Percentiles rank a stretch among this genome's conserved stretches.
phyloP scores from a whole-genome alignment of 371 early-diverging fungal genomes.

The Rhizomucor miehei region DNA sequence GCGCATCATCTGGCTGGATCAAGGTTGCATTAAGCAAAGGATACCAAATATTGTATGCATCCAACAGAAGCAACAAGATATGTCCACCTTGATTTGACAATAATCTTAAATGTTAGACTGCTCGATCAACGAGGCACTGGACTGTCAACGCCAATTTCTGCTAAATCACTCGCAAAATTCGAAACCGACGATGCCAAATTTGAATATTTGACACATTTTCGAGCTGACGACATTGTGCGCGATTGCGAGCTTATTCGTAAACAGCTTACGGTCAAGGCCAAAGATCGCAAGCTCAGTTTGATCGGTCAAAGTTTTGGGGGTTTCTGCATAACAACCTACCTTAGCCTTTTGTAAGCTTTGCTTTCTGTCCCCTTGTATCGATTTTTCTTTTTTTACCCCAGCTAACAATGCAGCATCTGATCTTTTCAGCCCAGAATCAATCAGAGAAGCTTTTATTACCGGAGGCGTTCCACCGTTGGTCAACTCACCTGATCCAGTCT shows the following conservation, averaged over 20 bases:
- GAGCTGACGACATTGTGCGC: slow-evolving; percentile 71
- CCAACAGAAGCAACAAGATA: neutral
- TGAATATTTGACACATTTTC: slow-evolving; percentile 63
- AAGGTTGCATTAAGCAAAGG: slow-evolving; percentile 60
- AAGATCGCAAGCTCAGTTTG: slow-evolving; percentile 37
- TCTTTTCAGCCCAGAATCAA: slow-evolving; percentile 52
- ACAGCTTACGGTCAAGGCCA: slow-evolving; percentile 32
- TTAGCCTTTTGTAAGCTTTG: slow-evolving; percentile 66
- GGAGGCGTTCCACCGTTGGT: slow-evolving; percentile 75
- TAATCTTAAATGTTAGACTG: slow-evolving; percentile 12
- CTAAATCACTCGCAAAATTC: slow-evolving; percentile 44
- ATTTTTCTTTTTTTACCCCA: too few relatives aligned
- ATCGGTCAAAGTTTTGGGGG: slow-evolving; percentile 78
- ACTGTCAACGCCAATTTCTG: slow-evolving; percentile 59
- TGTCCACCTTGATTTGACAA: too few relatives aligned
- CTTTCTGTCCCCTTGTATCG: too few relatives aligned
- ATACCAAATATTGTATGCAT: slow-evolving; percentile 54
- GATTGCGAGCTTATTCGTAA: slow-evolving; percentile 70
- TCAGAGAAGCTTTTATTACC: slow-evolving; percentile 66
- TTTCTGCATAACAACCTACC: slow-evolving; percentile 69
- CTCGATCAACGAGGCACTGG: slow-evolving; percentile 79
- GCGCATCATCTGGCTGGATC: slow-evolving; percentile 56
- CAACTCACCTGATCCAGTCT: slow-evolving; percentile 61
- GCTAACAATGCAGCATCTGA: neutral
- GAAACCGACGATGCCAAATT: slow-evolving; percentile 54